Evolutionary conservation across 2,329 filamentous ascomycete species (phyloP).

Genomic region (Nemania abortiva): DNA sequence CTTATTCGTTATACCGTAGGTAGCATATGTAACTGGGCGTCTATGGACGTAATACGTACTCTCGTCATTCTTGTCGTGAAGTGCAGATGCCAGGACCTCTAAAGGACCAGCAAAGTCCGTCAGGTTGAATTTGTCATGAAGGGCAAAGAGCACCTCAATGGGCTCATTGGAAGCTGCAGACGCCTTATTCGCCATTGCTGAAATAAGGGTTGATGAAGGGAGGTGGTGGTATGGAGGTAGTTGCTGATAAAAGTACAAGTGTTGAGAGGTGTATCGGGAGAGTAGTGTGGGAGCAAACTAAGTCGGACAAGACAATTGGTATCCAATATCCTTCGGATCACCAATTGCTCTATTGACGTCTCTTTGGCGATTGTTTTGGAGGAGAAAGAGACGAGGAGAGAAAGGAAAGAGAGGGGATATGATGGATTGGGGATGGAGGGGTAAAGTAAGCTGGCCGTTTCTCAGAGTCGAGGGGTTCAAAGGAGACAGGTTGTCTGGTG

Average conservation of each 20-base stretch:
- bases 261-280: constrained; percentile 18
- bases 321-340: constrained; percentile 10
- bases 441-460: constrained; percentile 38
- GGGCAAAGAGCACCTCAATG: constrained; percentile 70
- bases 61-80: constrained; percentile 65
- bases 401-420: constrained; percentile 42
- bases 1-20: neutral
- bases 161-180: constrained; percentile 71
- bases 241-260: constrained; percentile 16
- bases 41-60: constrained; percentile 55
- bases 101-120: constrained; percentile 69
- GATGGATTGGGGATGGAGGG: constrained; percentile 44
- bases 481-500: constrained; percentile 30
- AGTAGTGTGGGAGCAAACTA: constrained; percentile 12
- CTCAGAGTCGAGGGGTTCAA: constrained; percentile 31
- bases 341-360: constrained; percentile 44
- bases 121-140: constrained; percentile 71
- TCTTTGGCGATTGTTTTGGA: constrained; percentile 20
- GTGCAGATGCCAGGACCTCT: constrained; percentile 64
- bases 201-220: constrained; percentile 24
- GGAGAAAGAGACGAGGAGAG: constrained; percentile 36
- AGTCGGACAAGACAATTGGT: constrained; percentile 29
- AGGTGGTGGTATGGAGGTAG: constrained; percentile 26
- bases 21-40: constrained; percentile 10
- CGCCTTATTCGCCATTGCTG: constrained; percentile 67